These are phyloP conservation scores for Xylariales sp. DNA, from an alignment of 2,329 filamentous ascomycete genomes.

Conservation along the genomic window DNA sequence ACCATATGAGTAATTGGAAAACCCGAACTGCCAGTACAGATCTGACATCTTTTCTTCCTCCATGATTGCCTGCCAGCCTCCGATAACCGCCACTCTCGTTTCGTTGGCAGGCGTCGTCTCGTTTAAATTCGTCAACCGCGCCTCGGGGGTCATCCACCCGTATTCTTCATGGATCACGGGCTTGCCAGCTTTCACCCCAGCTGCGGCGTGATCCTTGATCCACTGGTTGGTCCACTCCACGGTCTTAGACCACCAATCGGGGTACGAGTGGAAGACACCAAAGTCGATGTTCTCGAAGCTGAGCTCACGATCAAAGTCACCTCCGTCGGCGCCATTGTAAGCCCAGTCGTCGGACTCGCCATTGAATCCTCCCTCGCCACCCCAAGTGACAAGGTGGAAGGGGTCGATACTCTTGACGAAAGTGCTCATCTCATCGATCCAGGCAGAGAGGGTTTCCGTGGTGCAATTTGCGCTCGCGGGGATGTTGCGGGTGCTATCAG, in stretches of 20 bases:
- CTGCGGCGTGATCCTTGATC: constrained; percentile 48
- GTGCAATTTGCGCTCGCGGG: constrained; percentile 35
- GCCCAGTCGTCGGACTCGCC: constrained; percentile 35
- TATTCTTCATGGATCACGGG: constrained; percentile 54
- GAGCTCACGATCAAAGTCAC: constrained; percentile 49
- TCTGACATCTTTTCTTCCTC: constrained; percentile 44
- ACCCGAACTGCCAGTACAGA: constrained; percentile 55
- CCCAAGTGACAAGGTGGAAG: constrained; percentile 50
- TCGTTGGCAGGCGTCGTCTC: constrained; percentile 30
- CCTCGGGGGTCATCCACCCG: constrained; percentile 47
- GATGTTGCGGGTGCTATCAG: constrained; percentile 40
- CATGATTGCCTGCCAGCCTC: constrained; percentile 45
- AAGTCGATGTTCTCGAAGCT: constrained; percentile 46
- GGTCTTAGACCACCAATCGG: constrained; percentile 51
- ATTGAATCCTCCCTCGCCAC: constrained; percentile 56
- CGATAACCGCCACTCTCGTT: constrained; percentile 39
- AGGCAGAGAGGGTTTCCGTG: constrained; percentile 37
- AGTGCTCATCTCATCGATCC: constrained; percentile 50
- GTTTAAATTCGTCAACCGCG: constrained; percentile 40
- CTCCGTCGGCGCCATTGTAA: constrained; percentile 44
- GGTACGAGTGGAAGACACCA: constrained; percentile 51
- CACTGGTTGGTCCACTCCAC: constrained; percentile 48
- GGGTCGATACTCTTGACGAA: constrained; percentile 49
- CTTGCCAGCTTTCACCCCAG: constrained; percentile 38
- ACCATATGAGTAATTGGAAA: constrained; percentile 45